Conservation (phyloP, 148 eudicot species). For the Chenopodium suecicum region DNA sequence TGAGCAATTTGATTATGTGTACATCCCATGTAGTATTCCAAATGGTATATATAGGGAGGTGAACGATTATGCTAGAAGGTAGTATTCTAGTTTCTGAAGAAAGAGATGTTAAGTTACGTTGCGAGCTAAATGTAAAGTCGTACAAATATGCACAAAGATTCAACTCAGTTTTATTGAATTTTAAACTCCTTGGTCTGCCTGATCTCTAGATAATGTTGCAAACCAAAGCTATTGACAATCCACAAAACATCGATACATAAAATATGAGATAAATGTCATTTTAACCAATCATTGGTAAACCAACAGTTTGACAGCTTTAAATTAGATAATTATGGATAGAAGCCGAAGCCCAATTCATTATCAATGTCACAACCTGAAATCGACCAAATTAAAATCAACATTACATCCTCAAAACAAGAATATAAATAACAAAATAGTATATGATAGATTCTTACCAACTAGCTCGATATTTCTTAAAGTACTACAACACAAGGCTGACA, state of each 20-base stretch:
- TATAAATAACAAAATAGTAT: too few relatives aligned
- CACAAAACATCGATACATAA: background rate
- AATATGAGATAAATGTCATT: background rate
- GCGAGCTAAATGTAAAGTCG: background rate
- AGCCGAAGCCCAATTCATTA: background rate
- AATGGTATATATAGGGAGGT: too few relatives aligned
- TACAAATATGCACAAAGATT: background rate
- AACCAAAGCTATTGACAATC: background rate
- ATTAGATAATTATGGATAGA: background rate
- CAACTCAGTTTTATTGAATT: background rate
- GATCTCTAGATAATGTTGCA: background rate
- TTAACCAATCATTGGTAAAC: background rate
- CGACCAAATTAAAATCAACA: background rate
- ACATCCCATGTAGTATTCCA: background rate
- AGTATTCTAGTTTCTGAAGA: background rate
- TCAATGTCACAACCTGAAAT: background rate
- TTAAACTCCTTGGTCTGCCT: background rate
- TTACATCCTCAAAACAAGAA: too few relatives aligned
- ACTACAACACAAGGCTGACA: background rate
- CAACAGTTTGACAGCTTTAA: background rate
- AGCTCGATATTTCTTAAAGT: background rate
- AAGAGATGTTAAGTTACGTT: background rate
- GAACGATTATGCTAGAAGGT: background rate
- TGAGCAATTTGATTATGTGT: background rate
- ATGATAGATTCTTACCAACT: background rate